Percentiles rank a stretch among this genome's conserved stretches.
Evolutionary conservation across 169 alveolate genomes (phyloP).

Genomic region (Theileria orientalis): DNA sequence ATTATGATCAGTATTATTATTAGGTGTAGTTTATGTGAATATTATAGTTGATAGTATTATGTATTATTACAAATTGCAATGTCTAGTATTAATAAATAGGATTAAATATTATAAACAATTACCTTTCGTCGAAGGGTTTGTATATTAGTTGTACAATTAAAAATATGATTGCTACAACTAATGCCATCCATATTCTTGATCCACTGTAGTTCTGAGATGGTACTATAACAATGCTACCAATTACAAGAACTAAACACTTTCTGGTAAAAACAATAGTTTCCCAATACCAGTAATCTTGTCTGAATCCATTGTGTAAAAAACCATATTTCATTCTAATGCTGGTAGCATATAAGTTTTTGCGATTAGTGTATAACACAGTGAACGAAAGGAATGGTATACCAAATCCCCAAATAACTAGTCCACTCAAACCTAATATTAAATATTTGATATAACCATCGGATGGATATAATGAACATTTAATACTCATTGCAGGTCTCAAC

Average conservation of each 20-base stretch:
- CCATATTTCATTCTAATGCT: conserved; percentile 79
- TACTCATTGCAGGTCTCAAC: conserved; percentile 77
- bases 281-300: conserved; percentile 82
- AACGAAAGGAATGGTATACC: conserved; percentile 80
- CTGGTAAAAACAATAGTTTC: conserved; percentile 81
- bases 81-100: not conserved
- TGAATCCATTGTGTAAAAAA: conserved; percentile 81
- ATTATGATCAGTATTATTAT: no score
- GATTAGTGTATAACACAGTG: conserved; percentile 70
- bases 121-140: conserved; percentile 82
- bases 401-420: conserved; percentile 80
- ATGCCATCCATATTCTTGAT: conserved; percentile 78
- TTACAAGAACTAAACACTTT: conserved; percentile 74
- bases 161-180: conserved; percentile 72
- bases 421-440: conserved; percentile 74
- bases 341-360: conserved; percentile 72
- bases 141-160: conserved; percentile 70
- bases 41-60: no score
- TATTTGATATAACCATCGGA: conserved; percentile 65
- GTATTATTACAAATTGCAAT: no score
- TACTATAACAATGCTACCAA: conserved; percentile 72
- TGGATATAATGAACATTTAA: conserved; percentile 66
- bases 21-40: no score
- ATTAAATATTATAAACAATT: not conserved
- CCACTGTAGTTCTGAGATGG: conserved; percentile 70